Evolutionary conservation across 352 stramenopile species (phyloP).

Genomic region (Peronosclerospora sorghi): DNA sequence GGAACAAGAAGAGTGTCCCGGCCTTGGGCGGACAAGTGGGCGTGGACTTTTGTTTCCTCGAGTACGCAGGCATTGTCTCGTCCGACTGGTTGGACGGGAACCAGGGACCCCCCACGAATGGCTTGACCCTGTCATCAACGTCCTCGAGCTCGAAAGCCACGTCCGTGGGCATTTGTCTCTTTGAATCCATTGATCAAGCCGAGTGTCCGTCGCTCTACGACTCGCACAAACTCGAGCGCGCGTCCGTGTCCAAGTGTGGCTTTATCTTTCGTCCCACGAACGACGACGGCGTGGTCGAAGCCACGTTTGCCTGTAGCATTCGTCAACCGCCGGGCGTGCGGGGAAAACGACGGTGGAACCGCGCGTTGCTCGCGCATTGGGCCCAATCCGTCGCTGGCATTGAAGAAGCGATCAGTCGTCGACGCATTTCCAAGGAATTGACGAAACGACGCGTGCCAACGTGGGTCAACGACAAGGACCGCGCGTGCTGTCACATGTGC

Average conservation of each 20-base stretch:
- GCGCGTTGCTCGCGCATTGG: constrained; percentile 56
- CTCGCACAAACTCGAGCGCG: constrained; percentile 60
- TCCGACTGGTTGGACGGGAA: constrained; percentile 38
- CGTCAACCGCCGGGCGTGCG: constrained; percentile 58
- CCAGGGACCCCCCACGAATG: constrained; percentile 15
- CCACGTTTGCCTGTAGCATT: constrained; percentile 71
- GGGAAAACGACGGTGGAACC: constrained; percentile 46
- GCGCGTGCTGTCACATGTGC: constrained; percentile 71
- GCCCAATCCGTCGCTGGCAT: constrained; percentile 51
- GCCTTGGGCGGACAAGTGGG: constrained; percentile 32
- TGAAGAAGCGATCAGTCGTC: constrained; percentile 54
- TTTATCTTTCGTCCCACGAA: constrained; percentile 59
- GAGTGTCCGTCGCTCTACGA: constrained; percentile 62
- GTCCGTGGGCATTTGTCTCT: constrained; percentile 50
- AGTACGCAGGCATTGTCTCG: constrained; percentile 61
- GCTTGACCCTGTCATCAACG: constrained; percentile 7
- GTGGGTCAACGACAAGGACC: constrained; percentile 77
- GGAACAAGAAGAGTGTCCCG: constrained; percentile 52
- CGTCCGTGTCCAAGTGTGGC: constrained; percentile 68
- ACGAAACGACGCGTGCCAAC: constrained; percentile 56
- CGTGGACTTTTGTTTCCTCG: constrained; percentile 63
- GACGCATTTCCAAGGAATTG: constrained; percentile 64
- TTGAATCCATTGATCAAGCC: constrained; percentile 70
- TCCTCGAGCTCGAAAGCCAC: neutral
- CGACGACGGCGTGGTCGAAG: constrained; percentile 51